Evolutionary conservation across 805 yeast species (phyloP), one percentile per base, ranked within the genome.

Genomic region (Schwanniomyces occidentalis): DNA sequence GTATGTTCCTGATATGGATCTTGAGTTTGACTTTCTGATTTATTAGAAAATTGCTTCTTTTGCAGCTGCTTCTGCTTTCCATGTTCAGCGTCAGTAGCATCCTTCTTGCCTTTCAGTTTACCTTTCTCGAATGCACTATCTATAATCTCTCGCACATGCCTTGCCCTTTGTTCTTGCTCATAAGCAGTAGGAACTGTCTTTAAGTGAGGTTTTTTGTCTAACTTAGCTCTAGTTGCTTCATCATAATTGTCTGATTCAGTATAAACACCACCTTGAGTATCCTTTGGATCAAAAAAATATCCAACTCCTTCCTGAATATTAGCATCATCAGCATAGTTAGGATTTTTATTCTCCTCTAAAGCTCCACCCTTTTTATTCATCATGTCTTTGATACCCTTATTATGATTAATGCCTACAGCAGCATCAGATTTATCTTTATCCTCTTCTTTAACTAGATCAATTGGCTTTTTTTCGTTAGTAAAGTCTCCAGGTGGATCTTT

Each of bases 231-330:
- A 5, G 61, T 55, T 24, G 57, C 56, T 24, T 58, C 64, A n/a
- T 48, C 34, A 33, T 46, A 34, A 22, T 29, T 34, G 22, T 32
- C 35, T 16, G 28, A 26, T 26, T 42, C 24, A 17, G 40, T 39
- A 36, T 54, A 55, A 30, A 48, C 38, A 14, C 65, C 63, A 16
- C 64, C 65, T 41, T 62, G 67, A 21, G 68, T 61, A 42, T 62
- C 68, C 39, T 42, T 49, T 8, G 69, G 68, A 31, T 61, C 58
- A 38, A 48, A 63, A 38, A 52, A 63, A 31, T 45, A 43, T 8
- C 69, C 69, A 8, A 48, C 41, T 19, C 69, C 69, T 22, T 50
- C 36, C 7, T 37, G 45, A 10, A 46, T 45, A 22, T 37, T 41
- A 17, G 69, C 65, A 27, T 55, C 61, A 37, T 61, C 51, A 17